Conservation (phyloP, 2,329 filamentous ascomycete species). For the Amylocarpus encephaloides region DNA sequence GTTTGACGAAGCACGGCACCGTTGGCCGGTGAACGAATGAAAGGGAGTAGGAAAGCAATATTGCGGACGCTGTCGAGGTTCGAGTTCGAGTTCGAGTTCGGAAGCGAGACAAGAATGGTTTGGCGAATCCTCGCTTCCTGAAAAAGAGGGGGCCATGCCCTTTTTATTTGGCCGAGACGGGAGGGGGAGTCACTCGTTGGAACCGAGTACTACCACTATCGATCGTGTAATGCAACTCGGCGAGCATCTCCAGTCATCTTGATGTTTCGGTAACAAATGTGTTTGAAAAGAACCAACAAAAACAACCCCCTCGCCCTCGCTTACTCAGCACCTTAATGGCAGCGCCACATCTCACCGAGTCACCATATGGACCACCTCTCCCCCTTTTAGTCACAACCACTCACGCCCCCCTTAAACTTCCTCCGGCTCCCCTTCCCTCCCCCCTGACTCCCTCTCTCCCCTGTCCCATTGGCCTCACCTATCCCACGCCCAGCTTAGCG, state of each 20-base stretch:
- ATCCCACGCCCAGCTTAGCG: neutral
- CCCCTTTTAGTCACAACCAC: too few species aligned
- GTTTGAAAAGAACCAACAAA: too few species aligned
- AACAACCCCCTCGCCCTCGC: too few species aligned
- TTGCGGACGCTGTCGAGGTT: neutral
- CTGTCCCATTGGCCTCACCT: neutral
- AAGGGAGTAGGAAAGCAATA: neutral
- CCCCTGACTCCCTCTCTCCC: neutral
- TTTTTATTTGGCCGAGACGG: conserved; percentile 3
- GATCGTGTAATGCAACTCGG: neutral
- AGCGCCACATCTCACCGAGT: too few species aligned
- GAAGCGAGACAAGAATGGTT: neutral
- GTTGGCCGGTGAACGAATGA: conserved; percentile 6
- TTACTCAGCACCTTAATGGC: too few species aligned
- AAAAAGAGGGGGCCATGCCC: neutral
- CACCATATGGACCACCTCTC: too few species aligned
- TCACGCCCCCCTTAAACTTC: too few species aligned
- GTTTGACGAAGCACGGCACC: conserved; percentile 36
- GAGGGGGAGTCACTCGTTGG: neutral
- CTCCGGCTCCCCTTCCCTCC: neutral
- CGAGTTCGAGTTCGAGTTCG: neutral
- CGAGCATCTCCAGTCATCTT: neutral
- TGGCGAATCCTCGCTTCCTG: neutral
- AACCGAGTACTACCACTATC: neutral
- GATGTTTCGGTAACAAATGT: neutral